Percentiles rank a stretch among this genome's conserved stretches.
Conservation (phyloP, 2,329 filamentous ascomycete genomes). For the Orbilia quercus region DNA sequence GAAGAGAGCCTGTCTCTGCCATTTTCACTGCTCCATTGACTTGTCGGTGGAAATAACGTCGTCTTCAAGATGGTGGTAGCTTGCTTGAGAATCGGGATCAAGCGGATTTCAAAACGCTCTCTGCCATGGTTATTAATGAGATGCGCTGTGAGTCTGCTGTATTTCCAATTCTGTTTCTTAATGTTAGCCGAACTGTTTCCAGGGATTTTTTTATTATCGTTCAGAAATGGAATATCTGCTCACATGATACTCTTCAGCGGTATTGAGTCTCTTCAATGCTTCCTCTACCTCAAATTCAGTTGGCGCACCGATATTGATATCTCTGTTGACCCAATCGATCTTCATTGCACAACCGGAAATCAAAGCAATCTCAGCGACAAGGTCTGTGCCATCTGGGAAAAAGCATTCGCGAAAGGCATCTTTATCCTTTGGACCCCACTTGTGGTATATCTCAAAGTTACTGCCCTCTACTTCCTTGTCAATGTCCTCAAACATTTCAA, state of each 20-base stretch:
- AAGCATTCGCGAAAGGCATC: constrained; percentile 49
- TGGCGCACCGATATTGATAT: constrained; percentile 35
- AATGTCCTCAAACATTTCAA: constrained; percentile 41
- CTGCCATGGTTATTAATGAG: constrained; percentile 45
- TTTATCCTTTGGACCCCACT: constrained; percentile 41
- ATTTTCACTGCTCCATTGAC: constrained; percentile 35
- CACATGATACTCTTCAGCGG: constrained; percentile 41
- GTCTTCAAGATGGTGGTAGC: constrained; percentile 36
- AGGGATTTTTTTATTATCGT: background rate
- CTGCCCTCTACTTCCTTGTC: constrained; percentile 12
- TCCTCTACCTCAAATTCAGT: constrained; percentile 9
- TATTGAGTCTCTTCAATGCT: constrained; percentile 27
- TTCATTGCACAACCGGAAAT: constrained; percentile 30
- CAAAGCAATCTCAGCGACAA: constrained; percentile 25
- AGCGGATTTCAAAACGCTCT: constrained; percentile 41
- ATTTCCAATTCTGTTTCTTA: constrained; percentile 15
- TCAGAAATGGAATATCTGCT: background rate
- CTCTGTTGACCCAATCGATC: constrained; percentile 47
- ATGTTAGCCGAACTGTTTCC: background rate
- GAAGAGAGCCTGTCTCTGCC: constrained; percentile 48
- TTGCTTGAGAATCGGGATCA: constrained; percentile 32
- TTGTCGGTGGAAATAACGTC: constrained; percentile 39
- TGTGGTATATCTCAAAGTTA: constrained; percentile 24
- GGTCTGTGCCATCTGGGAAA: constrained; percentile 33
- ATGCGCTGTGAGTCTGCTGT: constrained; percentile 34